These are phyloP conservation scores for Leccinellum luteum DNA, from an alignment of 768 basidiomycete species.

Conservation along the genomic window DNA sequence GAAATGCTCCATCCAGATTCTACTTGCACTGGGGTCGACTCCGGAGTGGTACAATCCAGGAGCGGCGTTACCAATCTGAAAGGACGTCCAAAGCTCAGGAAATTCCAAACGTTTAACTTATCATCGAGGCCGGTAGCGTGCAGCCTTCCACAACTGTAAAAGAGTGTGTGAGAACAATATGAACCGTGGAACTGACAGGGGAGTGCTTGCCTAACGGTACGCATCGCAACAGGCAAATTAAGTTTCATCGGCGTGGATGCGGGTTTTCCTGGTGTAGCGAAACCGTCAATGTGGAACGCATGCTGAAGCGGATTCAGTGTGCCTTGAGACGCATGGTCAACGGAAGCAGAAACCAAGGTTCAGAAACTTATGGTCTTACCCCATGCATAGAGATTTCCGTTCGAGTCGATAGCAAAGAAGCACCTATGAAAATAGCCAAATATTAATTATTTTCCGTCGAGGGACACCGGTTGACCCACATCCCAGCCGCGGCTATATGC, in stretches of 20 bases:
- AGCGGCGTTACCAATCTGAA: constrained; percentile 49
- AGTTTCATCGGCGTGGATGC: constrained; percentile 58
- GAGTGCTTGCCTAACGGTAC: constrained; percentile 56
- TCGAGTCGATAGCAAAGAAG: constrained; percentile 80
- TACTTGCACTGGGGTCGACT: constrained; percentile 56
- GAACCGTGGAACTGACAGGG: not conserved
- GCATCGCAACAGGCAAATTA: constrained; percentile 54
- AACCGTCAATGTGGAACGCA: constrained; percentile 50
- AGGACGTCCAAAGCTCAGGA: constrained; percentile 76
- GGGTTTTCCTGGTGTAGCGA: constrained; percentile 49
- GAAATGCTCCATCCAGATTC: constrained; percentile 83
- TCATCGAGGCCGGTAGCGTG: constrained; percentile 68
- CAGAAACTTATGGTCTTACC: constrained; percentile 41
- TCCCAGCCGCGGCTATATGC: constrained; percentile 75
- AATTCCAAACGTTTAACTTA: constrained; percentile 64
- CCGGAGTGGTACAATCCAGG: constrained; percentile 40
- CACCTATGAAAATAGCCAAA: constrained; percentile 51
- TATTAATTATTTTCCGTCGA: constrained; percentile 2
- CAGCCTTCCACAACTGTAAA: constrained; percentile 68
- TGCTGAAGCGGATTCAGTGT: constrained; percentile 49
- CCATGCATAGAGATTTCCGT: constrained; percentile 77
- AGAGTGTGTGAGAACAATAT: constrained; percentile 11
- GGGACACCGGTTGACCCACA: constrained; percentile 44
- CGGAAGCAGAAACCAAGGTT: not conserved
- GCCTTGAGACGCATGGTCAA: constrained; percentile 41